Base-by-base conservation (phyloP, 208 protist species). In the Acanthamoeba rhysodes region DNA sequence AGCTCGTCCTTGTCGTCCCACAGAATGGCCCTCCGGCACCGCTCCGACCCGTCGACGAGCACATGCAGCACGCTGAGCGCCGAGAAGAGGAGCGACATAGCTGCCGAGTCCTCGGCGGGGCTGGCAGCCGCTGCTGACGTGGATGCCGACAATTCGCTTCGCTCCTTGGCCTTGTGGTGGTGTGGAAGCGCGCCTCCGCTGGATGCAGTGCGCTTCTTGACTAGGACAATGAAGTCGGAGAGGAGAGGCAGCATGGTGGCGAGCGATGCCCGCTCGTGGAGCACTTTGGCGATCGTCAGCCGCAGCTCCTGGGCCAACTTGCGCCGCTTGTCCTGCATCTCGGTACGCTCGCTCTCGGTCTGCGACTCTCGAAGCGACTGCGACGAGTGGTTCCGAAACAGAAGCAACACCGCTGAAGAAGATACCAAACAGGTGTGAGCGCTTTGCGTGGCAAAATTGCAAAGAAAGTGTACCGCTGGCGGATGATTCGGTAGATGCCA, bases 1-100 rank as follows among this genome's bases (percentile, higher is more conserved):
- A 76, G 16, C 32, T 76, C 68, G 32, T 76, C 68, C 32, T 76
- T 76, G 12, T 76, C 68, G 68, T 76, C 68, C 68, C 68, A 76
- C 32, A 76, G 68, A 7, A 76, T 76, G 29, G 68, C 68, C 32
- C 68, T 16, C 12, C 68, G 68, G 68, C 68, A 76, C 32, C 68
- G 68, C 32, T 76, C 68, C 22, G 68, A 76, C 12, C 68, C 68
- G 0, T 76, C 29, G 29, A 76, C 68, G 1, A 76, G 68, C 2
- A 76, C 32, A 14, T 76, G 68, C 16, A 76, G 68, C 27, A 76
- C 68, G 68, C 68, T 32, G 22, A 76, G 68, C 29, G 68, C 68
- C 20, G 68, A 76, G 68, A 76, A 76, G 27, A 76, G 68, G 1
- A 76, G 68, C 68, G 68, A 76, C 32, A 76, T 76, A 7, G n/a